Evolutionary conservation across 768 basidiomycete species (phyloP).

Genomic region (Russula griseocarnosa): DNA sequence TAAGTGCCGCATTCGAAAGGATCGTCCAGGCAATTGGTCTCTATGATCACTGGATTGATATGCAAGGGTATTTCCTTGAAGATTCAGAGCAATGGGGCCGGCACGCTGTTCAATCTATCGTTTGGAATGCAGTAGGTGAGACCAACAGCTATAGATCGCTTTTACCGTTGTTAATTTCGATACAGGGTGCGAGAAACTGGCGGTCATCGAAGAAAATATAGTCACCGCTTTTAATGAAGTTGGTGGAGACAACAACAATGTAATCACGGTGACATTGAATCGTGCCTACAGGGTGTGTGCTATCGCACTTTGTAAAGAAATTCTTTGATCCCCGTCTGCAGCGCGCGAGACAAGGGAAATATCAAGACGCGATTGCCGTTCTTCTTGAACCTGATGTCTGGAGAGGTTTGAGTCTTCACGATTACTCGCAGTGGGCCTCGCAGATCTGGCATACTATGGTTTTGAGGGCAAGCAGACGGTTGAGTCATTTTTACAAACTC

Average conservation of each 20-base stretch:
- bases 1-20: conserved; percentile 57
- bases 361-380: conserved; percentile 54
- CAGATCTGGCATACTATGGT: conserved; percentile 76
- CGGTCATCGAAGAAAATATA: conserved; percentile 62
- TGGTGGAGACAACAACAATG: conserved; percentile 57
- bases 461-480: conserved; percentile 68
- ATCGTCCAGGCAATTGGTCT: conserved; percentile 62
- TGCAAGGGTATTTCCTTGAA: conserved; percentile 44
- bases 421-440: conserved; percentile 69
- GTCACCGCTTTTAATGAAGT: conserved; percentile 61
- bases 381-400: conserved; percentile 69
- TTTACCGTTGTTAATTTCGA: conserved; percentile 22
- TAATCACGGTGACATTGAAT: conserved; percentile 58
- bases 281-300: conserved; percentile 58
- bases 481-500: not conserved
- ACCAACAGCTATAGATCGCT: not conserved
- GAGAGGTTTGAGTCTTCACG: conserved; percentile 58
- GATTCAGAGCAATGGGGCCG: conserved; percentile 66
- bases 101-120: conserved; percentile 67
- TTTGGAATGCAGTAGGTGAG: conserved; percentile 69
- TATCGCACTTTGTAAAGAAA: not conserved
- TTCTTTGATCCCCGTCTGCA: conserved; percentile 32
- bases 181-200: conserved; percentile 62
- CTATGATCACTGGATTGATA: conserved; percentile 69
- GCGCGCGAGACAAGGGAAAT: conserved; percentile 67